Conservation (phyloP, 2,329 filamentous ascomycete genomes). For the Ophiostoma tasmaniense region DNA sequence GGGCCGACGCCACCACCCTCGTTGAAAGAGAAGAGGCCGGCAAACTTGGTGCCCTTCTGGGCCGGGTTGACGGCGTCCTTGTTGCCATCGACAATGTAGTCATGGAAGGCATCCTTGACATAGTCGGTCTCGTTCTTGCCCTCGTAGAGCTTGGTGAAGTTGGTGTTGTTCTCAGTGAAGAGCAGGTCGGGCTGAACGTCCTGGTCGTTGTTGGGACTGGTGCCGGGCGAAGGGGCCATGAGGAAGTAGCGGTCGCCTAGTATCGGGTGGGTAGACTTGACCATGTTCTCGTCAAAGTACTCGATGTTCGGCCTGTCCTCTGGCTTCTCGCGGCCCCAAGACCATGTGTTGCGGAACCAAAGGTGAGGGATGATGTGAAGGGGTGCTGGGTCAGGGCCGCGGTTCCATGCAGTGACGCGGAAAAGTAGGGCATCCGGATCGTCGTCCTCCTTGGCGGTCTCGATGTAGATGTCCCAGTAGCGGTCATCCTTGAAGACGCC, state of each 20-base stretch:
- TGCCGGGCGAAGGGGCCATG: slow-evolving; percentile 81
- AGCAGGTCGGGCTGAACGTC: slow-evolving; percentile 79
- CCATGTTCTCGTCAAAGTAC: slow-evolving; percentile 55
- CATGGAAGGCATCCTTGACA: slow-evolving; percentile 93
- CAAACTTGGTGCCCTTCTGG: slow-evolving; percentile 75
- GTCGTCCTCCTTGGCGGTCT: slow-evolving; percentile 89
- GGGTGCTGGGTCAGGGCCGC: slow-evolving; percentile 81
- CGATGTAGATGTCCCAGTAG: slow-evolving; percentile 97
- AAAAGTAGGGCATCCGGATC: slow-evolving; percentile 88
- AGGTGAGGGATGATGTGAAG: slow-evolving; percentile 90
- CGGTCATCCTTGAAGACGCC: slow-evolving; percentile 78
- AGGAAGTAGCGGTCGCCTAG: slow-evolving; percentile 78
- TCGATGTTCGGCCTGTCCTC: slow-evolving; percentile 74
- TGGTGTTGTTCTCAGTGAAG: slow-evolving; percentile 95
- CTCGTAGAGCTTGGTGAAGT: slow-evolving; percentile 67
- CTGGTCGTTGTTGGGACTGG: slow-evolving; percentile 64
- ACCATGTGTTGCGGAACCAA: slow-evolving; percentile 97
- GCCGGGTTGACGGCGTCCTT: slow-evolving; percentile 74
- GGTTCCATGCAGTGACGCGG: slow-evolving; percentile 92
- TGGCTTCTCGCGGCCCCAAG: slow-evolving; percentile 72
- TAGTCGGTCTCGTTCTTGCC: slow-evolving; percentile 72
- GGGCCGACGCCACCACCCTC: slow-evolving; percentile 79
- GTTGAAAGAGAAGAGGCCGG: slow-evolving; percentile 87
- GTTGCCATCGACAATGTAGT: slow-evolving; percentile 73
- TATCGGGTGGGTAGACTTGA: slow-evolving; percentile 68